A percentile compares a stretch with the other conserved stretches of the same genome.
phyloP scores from a whole-genome alignment of 2,329 filamentous ascomycete species.

The Alternaria metachromatica region DNA sequence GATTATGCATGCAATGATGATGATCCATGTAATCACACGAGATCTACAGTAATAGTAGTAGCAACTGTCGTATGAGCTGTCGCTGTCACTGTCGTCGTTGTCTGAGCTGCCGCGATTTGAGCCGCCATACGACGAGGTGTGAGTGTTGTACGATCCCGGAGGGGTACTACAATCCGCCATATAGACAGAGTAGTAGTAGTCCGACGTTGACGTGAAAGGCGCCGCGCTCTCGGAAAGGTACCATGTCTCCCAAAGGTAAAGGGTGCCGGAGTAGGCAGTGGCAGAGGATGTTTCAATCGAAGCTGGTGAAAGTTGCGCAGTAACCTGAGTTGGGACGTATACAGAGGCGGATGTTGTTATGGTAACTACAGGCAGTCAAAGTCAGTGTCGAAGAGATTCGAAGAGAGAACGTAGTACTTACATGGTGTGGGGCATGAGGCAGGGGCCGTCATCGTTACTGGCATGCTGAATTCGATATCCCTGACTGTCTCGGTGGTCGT shows the following conservation, averaged over 20 bases:
- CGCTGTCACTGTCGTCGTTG: constrained; percentile 1
- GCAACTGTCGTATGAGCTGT: constrained; percentile 9
- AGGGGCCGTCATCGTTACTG: constrained; percentile 41
- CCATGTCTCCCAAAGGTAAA: constrained; percentile 31
- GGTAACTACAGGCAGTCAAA: constrained; percentile 12
- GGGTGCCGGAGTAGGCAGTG: constrained; percentile 4
- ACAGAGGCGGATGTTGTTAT: constrained; percentile 28
- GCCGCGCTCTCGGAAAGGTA: constrained; percentile 34
- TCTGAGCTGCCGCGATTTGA: background rate
- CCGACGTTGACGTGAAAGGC: constrained; percentile 26
- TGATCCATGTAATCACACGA: constrained; percentile 30
- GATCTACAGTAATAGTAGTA: constrained; percentile 22
- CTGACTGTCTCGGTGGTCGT: constrained; percentile 7
- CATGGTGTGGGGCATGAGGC: constrained; percentile 33
- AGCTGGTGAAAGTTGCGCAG: constrained; percentile 31
- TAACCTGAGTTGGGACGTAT: constrained; percentile 30
- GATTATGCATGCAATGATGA: constrained; percentile 36
- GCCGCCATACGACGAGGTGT: background rate
- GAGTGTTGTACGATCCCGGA: constrained; percentile 14
- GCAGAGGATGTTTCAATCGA: constrained; percentile 21
- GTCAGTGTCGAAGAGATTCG: background rate
- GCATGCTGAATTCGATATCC: constrained; percentile 32
- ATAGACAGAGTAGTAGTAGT: constrained; percentile 35
- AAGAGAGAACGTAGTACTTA: background rate
- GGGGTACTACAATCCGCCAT: constrained; percentile 32